Evolutionary conservation across 306 rosid genomes (phyloP), one percentile per base, ranked within the genome.

Genomic region (Gastrolobium bilobum): DNA sequence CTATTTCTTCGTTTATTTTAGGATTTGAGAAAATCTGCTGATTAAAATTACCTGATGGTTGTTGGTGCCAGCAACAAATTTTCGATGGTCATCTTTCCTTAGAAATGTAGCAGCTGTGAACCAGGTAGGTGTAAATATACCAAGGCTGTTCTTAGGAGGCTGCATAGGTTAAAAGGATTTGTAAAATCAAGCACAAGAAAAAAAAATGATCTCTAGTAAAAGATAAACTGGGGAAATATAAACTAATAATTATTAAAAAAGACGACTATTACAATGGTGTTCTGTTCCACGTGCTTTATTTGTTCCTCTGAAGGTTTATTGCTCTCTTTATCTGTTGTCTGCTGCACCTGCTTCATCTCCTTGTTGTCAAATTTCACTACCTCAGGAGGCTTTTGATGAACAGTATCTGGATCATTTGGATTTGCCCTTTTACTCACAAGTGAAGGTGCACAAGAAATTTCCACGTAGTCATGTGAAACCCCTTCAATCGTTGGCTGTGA

Each of bases 51-150:
- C 97, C 98, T 93, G 94, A 89, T 93, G 99, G 81, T 69, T 83
- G 84, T 85, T 90, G 33, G 97, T 93, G 67, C 98, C 99, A 29
- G 96, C 94, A 57, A 88, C 98, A 90, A 96, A 84, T 83, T 93
- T 96, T 10, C 93, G 89, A 75, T 96, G 94, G 82, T 93, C 96
- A 82, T 91, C 92, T 83, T 88, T 89, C 73, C 84, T 70, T 57
- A 96, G 85, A 87, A 90, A 96, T 9, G 96, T 80, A 46, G 91
- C 88, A 85, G 94, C 88, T 57, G 99, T 91, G 80, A 93, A 93
- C 91, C 97, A 96, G 46, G 99, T 90, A 59, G 97, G 98, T 60
- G 93, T 91, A 73, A 96, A 96, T 83, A 96, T 93, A 63, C 90
- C 97, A 31, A 93, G 98, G 83, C 83, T 96, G 87, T 93, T 73